phyloP scores from a whole-genome alignment of 768 basidiomycete species.

The Sarcodon sp. region DNA sequence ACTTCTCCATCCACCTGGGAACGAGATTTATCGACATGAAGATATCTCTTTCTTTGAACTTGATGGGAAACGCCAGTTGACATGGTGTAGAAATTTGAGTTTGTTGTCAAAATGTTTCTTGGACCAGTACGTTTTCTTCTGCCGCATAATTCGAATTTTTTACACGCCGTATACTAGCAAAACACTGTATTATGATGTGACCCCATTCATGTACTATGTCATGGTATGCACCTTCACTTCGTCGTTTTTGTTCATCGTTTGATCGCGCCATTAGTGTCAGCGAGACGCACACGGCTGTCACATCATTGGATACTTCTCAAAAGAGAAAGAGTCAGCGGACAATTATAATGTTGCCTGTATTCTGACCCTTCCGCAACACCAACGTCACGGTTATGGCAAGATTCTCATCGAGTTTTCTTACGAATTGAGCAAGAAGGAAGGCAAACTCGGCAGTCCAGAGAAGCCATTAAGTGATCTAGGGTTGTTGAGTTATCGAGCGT shows the following conservation, averaged over 20 bases:
- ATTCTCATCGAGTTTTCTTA: slow-evolving; percentile 97
- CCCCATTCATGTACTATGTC: slow-evolving; percentile 99
- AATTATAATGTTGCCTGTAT: slow-evolving; percentile 99
- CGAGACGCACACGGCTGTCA: slow-evolving; percentile 89
- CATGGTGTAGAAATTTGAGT: slow-evolving; percentile 96
- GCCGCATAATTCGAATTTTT: neutral
- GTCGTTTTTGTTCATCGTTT: neutral
- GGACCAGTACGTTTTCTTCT: slow-evolving; percentile 64
- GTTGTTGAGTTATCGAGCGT: slow-evolving; percentile 84
- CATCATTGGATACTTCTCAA: slow-evolving; percentile 95
- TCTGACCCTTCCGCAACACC: slow-evolving; percentile 95
- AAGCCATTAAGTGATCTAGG: slow-evolving; percentile 95
- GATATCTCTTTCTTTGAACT: slow-evolving; percentile 98
- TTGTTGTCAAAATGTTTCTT: slow-evolving; percentile 96
- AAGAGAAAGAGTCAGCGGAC: slow-evolving; percentile 97
- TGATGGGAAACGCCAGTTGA: slow-evolving; percentile 90
- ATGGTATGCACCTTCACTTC: slow-evolving; percentile 47
- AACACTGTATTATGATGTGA: slow-evolving; percentile 98
- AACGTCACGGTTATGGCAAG: slow-evolving; percentile 92
- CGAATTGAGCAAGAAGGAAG: slow-evolving; percentile 92
- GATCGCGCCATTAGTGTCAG: slow-evolving; percentile 35
- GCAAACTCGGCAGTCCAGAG: slow-evolving; percentile 93
- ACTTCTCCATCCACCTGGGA: slow-evolving; percentile 90
- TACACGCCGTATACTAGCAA: slow-evolving; percentile 41
- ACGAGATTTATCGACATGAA: slow-evolving; percentile 98